Conservation (phyloP, 106 monocot species). For the Platanthera guangdongensis region DNA sequence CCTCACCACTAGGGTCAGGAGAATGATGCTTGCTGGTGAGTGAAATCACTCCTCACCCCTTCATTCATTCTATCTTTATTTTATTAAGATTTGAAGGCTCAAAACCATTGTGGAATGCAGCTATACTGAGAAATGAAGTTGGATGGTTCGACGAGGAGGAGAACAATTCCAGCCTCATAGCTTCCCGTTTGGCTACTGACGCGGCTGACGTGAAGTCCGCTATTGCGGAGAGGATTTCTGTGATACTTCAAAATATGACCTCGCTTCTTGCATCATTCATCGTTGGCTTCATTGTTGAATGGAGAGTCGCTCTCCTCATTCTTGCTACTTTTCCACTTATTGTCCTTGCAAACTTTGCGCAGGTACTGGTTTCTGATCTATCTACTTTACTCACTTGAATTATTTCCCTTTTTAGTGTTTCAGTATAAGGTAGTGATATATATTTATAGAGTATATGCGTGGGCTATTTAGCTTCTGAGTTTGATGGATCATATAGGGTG, state of each 20-base stretch:
- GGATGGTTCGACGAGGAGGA: constrained; percentile 99
- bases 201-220: constrained; percentile 96
- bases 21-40: constrained; percentile 97
- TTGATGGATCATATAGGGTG: background rate
- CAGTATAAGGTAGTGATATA: background rate
- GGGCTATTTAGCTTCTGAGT: background rate
- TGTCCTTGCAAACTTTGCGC: constrained; percentile 93
- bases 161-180: constrained; percentile 93
- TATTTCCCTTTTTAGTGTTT: background rate
- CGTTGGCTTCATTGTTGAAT: constrained; percentile 82
- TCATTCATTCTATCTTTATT: background rate
- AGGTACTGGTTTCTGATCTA: constrained; percentile 35
- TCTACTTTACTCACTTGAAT: background rate
- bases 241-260: constrained; percentile 97
- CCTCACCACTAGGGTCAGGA: constrained; percentile 87
- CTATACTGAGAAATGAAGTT: constrained; percentile 92
- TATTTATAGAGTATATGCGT: background rate
- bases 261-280: constrained; percentile 89
- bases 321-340: constrained; percentile 94
- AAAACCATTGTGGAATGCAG: constrained; percentile 26
- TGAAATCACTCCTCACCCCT: background rate
- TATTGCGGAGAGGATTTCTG: constrained; percentile 91
- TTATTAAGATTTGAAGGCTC: background rate
- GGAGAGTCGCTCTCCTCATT: constrained; percentile 89
- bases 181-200: constrained; percentile 76